A percentile compares a stretch with the other conserved stretches of the same genome.
Evolutionary conservation across 768 basidiomycete genomes (phyloP).

Genomic region (Lactarius hatsudake): DNA sequence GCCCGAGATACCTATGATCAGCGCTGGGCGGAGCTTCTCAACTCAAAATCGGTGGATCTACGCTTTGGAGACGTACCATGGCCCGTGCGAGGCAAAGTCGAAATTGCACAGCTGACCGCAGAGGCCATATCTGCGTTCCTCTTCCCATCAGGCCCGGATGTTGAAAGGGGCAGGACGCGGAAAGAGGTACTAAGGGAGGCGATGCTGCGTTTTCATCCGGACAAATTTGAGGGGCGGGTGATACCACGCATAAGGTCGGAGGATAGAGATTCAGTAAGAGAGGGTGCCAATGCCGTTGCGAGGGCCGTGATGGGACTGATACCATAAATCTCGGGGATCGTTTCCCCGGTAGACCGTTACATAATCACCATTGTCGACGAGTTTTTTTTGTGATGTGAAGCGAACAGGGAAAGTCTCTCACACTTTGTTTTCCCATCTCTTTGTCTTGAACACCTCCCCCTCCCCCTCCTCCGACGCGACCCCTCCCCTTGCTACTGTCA

Average conservation of each 20-base stretch:
- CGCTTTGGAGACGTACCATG: constrained; percentile 60
- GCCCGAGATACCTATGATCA: constrained; percentile 56
- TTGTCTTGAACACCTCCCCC: background rate
- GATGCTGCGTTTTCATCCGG: constrained; percentile 67
- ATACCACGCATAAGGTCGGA: constrained; percentile 47
- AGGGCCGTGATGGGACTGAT: constrained; percentile 55
- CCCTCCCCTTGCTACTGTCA: background rate
- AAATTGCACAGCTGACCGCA: constrained; percentile 37
- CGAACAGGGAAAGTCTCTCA: background rate
- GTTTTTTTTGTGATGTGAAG: background rate
- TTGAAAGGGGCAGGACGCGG: constrained; percentile 34
- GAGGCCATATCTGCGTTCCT: constrained; percentile 50
- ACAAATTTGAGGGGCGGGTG: constrained; percentile 69
- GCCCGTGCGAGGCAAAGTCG: constrained; percentile 42
- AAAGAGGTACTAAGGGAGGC: constrained; percentile 58
- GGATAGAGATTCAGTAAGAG: constrained; percentile 51
- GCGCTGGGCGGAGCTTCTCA: constrained; percentile 46
- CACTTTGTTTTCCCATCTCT: background rate
- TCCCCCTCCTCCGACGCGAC: background rate
- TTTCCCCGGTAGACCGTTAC: background rate
- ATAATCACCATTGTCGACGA: background rate
- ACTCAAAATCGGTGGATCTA: constrained; percentile 32
- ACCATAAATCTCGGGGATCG: background rate
- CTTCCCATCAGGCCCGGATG: constrained; percentile 39
- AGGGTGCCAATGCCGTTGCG: constrained; percentile 62